Evolutionary conservation across 225 moss, liverwort and hornwort species (phyloP).

Genomic region (Polytrichum formosum): DNA sequence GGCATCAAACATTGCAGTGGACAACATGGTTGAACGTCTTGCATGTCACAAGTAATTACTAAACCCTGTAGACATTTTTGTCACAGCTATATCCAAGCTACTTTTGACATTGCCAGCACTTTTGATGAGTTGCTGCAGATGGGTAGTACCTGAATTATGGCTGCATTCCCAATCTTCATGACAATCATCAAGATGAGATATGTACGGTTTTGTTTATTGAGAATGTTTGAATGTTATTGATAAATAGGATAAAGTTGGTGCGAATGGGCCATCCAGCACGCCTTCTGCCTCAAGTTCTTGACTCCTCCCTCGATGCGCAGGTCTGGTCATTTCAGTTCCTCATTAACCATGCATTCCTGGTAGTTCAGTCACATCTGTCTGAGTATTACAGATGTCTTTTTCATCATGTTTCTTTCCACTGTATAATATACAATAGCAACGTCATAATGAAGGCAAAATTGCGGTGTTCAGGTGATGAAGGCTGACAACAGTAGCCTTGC

Average conservation of each 20-base stretch:
- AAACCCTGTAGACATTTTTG: not conserved
- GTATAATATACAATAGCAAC: too few species aligned
- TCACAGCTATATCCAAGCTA: not conserved
- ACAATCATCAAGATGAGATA: not conserved
- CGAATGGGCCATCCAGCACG: constrained; percentile 96
- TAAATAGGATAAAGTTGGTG: constrained; percentile 72
- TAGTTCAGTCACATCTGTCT: too few species aligned
- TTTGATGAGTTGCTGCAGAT: too few species aligned
- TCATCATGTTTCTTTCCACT: too few species aligned
- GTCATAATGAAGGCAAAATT: not conserved
- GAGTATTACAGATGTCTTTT: too few species aligned
- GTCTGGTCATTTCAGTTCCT: constrained; percentile 20
- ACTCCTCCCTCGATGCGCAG: constrained; percentile 90
- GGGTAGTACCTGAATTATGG: too few species aligned
- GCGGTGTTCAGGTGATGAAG: constrained; percentile 64
- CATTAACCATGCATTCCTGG: too few species aligned
- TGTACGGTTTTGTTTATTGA: too few species aligned
- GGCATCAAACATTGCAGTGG: constrained; percentile 96
- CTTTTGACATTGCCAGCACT: not conserved
- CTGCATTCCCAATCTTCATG: too few species aligned
- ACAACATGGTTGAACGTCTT: constrained; percentile 93
- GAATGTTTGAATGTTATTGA: not conserved
- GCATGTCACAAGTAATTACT: constrained; percentile 71
- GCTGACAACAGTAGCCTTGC: constrained; percentile 87
- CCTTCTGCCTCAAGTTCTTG: constrained; percentile 88